Evolutionary conservation across 1,284 basidiomycete genomes (phyloP), one percentile per base, ranked within the genome.

Genomic region (Ustilago loliicola): DNA sequence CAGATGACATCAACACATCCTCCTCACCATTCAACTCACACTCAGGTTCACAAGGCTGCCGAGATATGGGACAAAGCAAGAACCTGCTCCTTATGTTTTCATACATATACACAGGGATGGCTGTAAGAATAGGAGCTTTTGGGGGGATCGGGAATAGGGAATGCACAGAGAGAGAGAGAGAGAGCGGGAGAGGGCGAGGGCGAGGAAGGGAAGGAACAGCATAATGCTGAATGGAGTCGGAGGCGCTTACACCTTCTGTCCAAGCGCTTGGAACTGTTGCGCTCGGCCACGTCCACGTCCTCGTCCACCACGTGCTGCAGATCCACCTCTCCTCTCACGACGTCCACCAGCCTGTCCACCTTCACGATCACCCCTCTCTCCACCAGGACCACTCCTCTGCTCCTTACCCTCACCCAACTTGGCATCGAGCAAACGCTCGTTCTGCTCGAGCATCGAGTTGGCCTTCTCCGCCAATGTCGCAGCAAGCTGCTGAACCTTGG

Each of bases 391-490:
- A 21, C 71, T 72, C 45, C 66, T 68, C 36, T 61, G 65, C 66
- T 72, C 77, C 72, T 77, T 71, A 61, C 76, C 75, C 53, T 85
- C 83, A 34, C 94, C 94, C 76, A 96, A 90, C 88, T 96, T 96
- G 81, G 90, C 87, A 86, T 98, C 96, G 60, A 98, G 88, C n/a
- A 91, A 89, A 89, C 98, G 96, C 88, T 98, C 96, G 86, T 96
- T 98, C 85, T 94, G 92, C 85, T 98, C 96, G n/a, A 96, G 91
- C 90, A 98, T 89, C 38, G 90, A 88, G 51, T 90, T 91, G 29
- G 95, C 91, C 87, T 94, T 94, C 83, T 98, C 96, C 4, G 96
- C 93, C 55, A 99, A 90, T 40, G 84, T 78, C 64, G 80, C 74
- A 11, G 85, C 80, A 21, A 86, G 73, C 72, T 84, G 83, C 64